Percentiles rank a stretch among this genome's conserved stretches.
These are phyloP conservation scores for Lipomyces oligophaga DNA, from an alignment of 805 yeast genomes.

Conservation along the genomic window DNA sequence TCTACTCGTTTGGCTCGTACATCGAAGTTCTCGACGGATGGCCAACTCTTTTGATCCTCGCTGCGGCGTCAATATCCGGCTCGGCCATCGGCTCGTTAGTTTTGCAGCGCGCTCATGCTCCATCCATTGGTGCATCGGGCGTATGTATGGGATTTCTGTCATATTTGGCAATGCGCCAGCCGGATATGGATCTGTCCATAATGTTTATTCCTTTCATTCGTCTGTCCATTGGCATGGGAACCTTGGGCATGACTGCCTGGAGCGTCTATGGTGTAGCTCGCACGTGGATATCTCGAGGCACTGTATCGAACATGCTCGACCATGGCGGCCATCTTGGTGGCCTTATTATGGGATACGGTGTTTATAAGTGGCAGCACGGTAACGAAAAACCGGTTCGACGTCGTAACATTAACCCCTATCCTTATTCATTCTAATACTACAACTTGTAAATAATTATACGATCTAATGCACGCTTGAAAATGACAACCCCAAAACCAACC, in stretches of 20 bases:
- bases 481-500: too few species aligned
- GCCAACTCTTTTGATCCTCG: slow-evolving; percentile 9
- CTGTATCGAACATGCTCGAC: slow-evolving; percentile 10
- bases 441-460: too few species aligned
- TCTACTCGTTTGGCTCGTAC: slow-evolving; percentile 18
- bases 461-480: too few species aligned
- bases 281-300: background rate
- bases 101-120: slow-evolving; percentile 12
- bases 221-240: slow-evolving; percentile 5
- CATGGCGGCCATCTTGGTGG: slow-evolving; percentile 29
- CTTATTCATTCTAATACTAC: too few species aligned
- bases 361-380: too few species aligned
- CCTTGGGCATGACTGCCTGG: slow-evolving; percentile 9
- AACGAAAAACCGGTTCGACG: too few species aligned
- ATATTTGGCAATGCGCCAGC: slow-evolving; percentile 12
- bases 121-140: slow-evolving; percentile 27
- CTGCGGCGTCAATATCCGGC: slow-evolving; percentile 8
- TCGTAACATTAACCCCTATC: too few species aligned
- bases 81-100: slow-evolving; percentile 12
- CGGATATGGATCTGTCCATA: slow-evolving; percentile 9
- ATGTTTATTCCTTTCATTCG: slow-evolving; percentile 10
- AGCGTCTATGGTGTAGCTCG: slow-evolving; percentile 12
- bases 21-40: slow-evolving; percentile 17
- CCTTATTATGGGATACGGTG: slow-evolving; percentile 16
- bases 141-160: slow-evolving; percentile 25